Base-by-base conservation (phyloP, 495 filamentous ascomycete species). In the Daldinia vernicosa region DNA sequence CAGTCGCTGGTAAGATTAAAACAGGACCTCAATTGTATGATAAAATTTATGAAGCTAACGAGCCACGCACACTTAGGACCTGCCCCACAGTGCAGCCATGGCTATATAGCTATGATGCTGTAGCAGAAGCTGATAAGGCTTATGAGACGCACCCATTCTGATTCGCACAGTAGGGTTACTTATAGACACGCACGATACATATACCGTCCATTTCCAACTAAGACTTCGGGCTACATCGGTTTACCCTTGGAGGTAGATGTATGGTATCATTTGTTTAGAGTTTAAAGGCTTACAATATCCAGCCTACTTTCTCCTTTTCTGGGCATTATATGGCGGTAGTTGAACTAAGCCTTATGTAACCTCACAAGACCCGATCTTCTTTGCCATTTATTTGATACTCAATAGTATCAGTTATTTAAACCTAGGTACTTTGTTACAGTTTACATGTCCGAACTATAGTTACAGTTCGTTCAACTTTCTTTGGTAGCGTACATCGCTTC, bases 51-150 rank as follows among this genome's bases (percentile, higher is more conserved):
- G 32, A 14, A 54, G 37, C 55, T 66, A 62, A 68, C 39, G 22
- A 19, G 8, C 0, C 0, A 24, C 19, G 5, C 51, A n/a, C 17
- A 51, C 30, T 52, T 58, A 74, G 89, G 89, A 87, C 84, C 52
- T 87, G 86, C 62, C 84, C 83, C 6, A 80, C 82, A 39, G 80
- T 88, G 2, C 84, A 85, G 64, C 82, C 80, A 6, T 86, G 85
- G 79, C 37, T 89, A 56, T 87, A 85, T 62, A 84, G 85, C 4
- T 88, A 88, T 51, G 81, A 88, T 74, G 80, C 81, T 19, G 66
- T 84, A 27, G 73, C 77, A 52, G 87, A 88, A 67, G 85, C 86
- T 5, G 83, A 86, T 59, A 80, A 77, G 12, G 82, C 81, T 30
- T 86, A 84, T 33, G 70, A 66, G 63, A 54, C 75, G 57, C 78